Evolutionary conservation across 1,139 yeast species (phyloP).

Genomic region (Suhomyces bribrorum): DNA sequence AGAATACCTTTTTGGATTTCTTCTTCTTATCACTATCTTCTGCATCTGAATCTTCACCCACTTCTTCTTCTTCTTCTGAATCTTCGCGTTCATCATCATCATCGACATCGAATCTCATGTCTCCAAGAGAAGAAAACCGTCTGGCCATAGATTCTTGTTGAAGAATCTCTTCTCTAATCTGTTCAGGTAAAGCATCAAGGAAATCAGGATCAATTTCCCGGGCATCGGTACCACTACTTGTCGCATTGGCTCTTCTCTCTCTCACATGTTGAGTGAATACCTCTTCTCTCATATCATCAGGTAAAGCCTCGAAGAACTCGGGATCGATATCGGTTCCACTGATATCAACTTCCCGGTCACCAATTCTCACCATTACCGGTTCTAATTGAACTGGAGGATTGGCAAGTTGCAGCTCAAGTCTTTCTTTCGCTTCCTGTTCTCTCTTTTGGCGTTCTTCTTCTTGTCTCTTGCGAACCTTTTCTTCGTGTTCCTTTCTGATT

Average conservation of each 20-base stretch:
- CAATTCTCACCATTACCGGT: constrained; percentile 73
- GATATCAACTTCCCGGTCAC: constrained; percentile 80
- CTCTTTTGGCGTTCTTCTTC: constrained; percentile 34
- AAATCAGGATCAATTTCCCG: constrained; percentile 83
- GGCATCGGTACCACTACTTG: constrained; percentile 40
- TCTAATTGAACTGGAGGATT: constrained; percentile 15
- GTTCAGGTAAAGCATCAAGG: constrained; percentile 77
- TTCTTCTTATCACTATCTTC: constrained; percentile 15
- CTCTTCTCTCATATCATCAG: constrained; percentile 91
- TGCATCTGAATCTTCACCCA: constrained; percentile 19
- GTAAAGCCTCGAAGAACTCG: constrained; percentile 84
- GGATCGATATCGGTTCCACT: constrained; percentile 92
- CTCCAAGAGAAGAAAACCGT: constrained; percentile 33
- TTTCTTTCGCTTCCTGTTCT: constrained; percentile 39
- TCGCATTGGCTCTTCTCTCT: constrained; percentile 61
- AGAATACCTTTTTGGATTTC: constrained; percentile 40
- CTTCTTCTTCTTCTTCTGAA: constrained; percentile 26
- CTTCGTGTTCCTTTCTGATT: constrained; percentile 25
- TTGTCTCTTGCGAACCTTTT: constrained; percentile 30
- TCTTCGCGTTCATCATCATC: constrained; percentile 31
- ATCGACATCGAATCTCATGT: constrained; percentile 22
- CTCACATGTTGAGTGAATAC: constrained; percentile 85
- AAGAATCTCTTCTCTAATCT: constrained; percentile 69
- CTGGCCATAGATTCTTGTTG: constrained; percentile 63
- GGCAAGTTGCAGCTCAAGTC: constrained; percentile 30